Evolutionary conservation across 1,284 basidiomycete species (phyloP).

Genomic region (Trametes polyzona): DNA sequence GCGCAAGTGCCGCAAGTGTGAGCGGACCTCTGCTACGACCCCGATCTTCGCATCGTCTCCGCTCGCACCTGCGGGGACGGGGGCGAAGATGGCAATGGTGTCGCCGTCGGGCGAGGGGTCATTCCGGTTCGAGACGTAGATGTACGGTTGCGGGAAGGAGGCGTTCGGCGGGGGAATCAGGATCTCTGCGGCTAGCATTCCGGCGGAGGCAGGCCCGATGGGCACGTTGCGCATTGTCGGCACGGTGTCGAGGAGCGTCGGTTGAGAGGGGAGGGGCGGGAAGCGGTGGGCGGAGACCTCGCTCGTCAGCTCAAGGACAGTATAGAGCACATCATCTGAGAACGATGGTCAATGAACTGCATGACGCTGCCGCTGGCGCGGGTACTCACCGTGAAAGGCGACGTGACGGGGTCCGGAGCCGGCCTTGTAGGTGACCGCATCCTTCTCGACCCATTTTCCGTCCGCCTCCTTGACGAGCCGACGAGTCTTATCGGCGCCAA

Average conservation of each 20-base stretch:
- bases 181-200: conserved; percentile 47
- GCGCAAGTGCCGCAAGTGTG: conserved; percentile 41
- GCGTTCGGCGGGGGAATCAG: conserved; percentile 54
- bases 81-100: conserved; percentile 59
- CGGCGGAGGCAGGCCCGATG: conserved; percentile 33
- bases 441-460: conserved; percentile 51
- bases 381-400: conserved; percentile 58
- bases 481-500: conserved; percentile 70
- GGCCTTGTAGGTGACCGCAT: conserved; percentile 47
- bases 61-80: no score
- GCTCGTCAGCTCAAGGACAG: conserved; percentile 65
- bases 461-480: conserved; percentile 47
- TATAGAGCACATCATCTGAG: conserved; percentile 54
- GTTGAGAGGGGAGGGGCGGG: conserved; percentile 43
- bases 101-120: conserved; percentile 58
- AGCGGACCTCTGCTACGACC: conserved; percentile 39
- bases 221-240: conserved; percentile 49
- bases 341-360: neutral
- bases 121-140: conserved; percentile 76
- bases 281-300: conserved; percentile 56
- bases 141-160: conserved; percentile 53
- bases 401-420: conserved; percentile 75
- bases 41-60: conserved; percentile 28
- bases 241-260: conserved; percentile 47
- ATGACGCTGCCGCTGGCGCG: no score